Conservation (phyloP, 2,329 filamentous ascomycete genomes). For the Trichophyton mentagrophytes region DNA sequence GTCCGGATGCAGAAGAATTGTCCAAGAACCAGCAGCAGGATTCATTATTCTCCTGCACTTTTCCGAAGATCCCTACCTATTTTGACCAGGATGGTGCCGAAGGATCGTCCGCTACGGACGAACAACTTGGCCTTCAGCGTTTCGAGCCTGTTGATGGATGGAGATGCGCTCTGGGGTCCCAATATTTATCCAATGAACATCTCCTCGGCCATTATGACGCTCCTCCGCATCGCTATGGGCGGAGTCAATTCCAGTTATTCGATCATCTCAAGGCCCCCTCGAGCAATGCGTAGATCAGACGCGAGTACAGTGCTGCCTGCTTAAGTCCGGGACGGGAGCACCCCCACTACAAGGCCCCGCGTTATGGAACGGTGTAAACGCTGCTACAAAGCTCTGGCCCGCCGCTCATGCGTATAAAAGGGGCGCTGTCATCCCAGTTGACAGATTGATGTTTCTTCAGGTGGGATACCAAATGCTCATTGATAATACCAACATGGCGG, state of each 20-base stretch:
- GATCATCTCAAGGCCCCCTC: background rate
- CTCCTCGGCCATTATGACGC: background rate
- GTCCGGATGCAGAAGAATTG: no score
- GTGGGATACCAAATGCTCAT: background rate
- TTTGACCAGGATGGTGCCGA: no score
- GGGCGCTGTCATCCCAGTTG: background rate
- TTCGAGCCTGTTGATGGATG: no score
- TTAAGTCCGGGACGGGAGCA: background rate
- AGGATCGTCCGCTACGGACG: no score
- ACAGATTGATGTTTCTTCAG: background rate
- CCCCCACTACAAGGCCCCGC: background rate
- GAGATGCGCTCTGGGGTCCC: no score
- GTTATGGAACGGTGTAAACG: background rate
- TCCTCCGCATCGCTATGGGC: background rate
- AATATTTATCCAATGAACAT: no score
- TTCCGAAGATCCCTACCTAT: no score
- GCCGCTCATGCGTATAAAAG: background rate
- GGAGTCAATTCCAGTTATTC: background rate
- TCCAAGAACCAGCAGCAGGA: no score
- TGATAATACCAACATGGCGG: constrained; percentile 3
- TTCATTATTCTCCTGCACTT: no score
- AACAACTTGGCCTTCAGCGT: no score
- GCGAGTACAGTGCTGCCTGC: background rate
- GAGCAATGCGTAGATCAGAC: background rate
- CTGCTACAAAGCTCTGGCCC: background rate